Conservation (phyloP, 2,329 filamentous ascomycete species). For the Pyricularia sp. region DNA sequence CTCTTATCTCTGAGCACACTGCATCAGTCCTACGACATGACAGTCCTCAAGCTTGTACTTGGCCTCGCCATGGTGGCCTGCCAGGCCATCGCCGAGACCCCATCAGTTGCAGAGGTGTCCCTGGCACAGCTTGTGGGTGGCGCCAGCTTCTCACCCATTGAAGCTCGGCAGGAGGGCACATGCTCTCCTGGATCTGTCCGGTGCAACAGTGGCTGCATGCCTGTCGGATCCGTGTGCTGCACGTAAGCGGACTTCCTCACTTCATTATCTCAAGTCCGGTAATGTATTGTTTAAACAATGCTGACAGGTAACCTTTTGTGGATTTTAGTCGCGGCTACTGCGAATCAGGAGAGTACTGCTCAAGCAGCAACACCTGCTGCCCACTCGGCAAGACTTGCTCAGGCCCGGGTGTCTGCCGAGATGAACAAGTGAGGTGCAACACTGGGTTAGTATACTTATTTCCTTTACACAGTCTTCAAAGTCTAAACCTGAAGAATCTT, state of each 20-base stretch:
- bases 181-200: not conserved
- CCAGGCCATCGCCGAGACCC: not conserved
- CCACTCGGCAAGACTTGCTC: constrained; percentile 1
- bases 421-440: not conserved
- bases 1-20: not conserved
- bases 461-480: not conserved
- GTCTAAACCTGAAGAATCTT: not conserved
- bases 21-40: not conserved
- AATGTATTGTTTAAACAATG: not conserved
- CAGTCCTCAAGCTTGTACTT: not conserved
- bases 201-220: constrained; percentile 5
- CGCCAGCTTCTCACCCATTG: not conserved
- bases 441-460: not conserved
- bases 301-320: not conserved
- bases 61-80: not conserved
- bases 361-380: constrained; percentile 1
- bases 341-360: constrained; percentile 1
- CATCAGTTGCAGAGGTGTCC: not conserved
- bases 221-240: not conserved
- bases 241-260: not conserved
- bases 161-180: not conserved
- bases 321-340: constrained; percentile 2
- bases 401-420: not conserved
- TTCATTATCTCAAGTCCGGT: too few relatives aligned
- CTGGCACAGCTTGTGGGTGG: not conserved